Conservation (phyloP, 2,329 filamentous ascomycete species). For the Stylonectria norvegica region DNA sequence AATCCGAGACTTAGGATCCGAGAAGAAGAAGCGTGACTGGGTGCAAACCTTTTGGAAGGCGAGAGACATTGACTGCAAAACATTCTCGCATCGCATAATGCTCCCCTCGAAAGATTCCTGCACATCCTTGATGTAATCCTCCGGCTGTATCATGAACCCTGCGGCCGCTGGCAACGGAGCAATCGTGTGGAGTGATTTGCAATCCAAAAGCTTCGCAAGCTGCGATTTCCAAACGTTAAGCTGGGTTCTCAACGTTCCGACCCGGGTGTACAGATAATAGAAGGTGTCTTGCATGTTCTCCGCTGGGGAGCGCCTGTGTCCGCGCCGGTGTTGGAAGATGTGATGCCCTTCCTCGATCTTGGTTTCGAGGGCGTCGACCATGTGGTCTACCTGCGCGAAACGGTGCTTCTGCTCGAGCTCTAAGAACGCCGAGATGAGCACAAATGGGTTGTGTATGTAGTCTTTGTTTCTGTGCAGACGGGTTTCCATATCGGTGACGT, state of each 20-base stretch:
- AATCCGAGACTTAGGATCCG: no score
- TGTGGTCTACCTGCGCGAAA: not conserved
- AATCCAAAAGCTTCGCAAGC: not conserved
- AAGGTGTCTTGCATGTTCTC: not conserved
- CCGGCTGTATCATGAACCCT: slow-evolving; percentile 4
- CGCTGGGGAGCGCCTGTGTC: not conserved
- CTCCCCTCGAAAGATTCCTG: slow-evolving; percentile 3
- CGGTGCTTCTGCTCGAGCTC: slow-evolving; percentile 2
- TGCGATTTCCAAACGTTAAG: not conserved
- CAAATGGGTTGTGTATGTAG: slow-evolving; percentile 6
- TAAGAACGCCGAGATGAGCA: slow-evolving; percentile 4
- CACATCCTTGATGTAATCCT: slow-evolving; percentile 2
- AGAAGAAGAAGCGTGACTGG: no score
- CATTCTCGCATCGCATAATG: slow-evolving; percentile 2
- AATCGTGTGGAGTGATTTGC: no score
- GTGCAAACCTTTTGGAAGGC: slow-evolving; percentile 8
- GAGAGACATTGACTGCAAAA: slow-evolving; percentile 4
- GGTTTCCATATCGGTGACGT: not conserved
- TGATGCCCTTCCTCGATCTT: not conserved
- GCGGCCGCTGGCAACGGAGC: no score
- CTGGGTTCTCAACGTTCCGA: not conserved
- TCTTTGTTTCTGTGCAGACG: slow-evolving; percentile 4
- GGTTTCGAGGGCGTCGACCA: not conserved
- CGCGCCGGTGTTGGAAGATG: no score
- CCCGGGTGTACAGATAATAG: not conserved